Base-by-base conservation (phyloP, 345 rosid species). In the Eutrema yunnanense region DNA sequence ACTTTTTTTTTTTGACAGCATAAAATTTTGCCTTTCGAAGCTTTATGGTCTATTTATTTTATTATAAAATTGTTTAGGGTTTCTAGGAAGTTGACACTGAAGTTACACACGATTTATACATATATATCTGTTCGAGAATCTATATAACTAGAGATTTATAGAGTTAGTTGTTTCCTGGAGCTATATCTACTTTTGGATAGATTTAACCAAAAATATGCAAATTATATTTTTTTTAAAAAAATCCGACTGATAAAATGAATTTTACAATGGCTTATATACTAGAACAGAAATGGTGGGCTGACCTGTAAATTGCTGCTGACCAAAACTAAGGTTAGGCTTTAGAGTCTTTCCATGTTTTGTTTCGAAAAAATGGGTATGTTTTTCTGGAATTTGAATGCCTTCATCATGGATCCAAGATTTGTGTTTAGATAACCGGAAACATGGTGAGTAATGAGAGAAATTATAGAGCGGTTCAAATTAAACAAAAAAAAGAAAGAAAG, bases 41-140 rank as follows among this genome's bases (percentile, higher is more conserved):
- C 26, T 22, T 22, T 22, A 22, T 55, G 32, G 30, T 36, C 7
- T 27, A 9, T 38, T 13, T 8, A 27, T 41, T 22, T 58, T 12
- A 2, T 59, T n/a, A 41, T 22, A 42, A 26, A 67, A 10, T 61
- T n/a, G 10, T 41, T 60, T 75, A 75, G 79, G 79, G 79, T 75
- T 75, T 68, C 9, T 27, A 12, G 36, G 9, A 29, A 40, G 53
- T 59, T 67, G 62, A 68, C 44, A 62, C 40, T 68, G 11, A 52
- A 51, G 52, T 51, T 41, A 5, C 37, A 26, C 14, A 38, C 13
- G 8, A 50, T 47, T 16, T 16, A 9, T 11, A 73, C 13, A 62
- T 44, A n/a, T 71, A 52, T 44, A 22, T 71, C n/a, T 71, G 8
- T 48, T 48, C 8, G 10, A 38, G 19, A n/a, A 14, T 38, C 36